These are phyloP conservation scores for Aspergillus ellipticus DNA, from an alignment of 495 filamentous ascomycete genomes.

Conservation along the genomic window DNA sequence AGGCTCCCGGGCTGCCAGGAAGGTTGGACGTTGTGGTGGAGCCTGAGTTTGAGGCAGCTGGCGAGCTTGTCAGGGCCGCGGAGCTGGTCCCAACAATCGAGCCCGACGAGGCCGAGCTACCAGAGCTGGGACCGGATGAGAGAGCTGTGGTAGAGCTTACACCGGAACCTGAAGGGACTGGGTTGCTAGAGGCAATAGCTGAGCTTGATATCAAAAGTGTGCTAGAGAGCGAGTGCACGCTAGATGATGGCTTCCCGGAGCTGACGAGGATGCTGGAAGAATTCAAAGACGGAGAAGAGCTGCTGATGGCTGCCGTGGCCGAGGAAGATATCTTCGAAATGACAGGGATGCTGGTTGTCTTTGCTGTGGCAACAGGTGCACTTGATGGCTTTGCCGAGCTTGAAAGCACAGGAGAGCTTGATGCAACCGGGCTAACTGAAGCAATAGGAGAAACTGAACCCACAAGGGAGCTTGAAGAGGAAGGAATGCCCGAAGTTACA, in stretches of 20 bases:
- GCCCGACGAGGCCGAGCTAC: not conserved
- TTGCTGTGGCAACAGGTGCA: not conserved
- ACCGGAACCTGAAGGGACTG: not conserved
- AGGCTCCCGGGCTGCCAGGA: too few relatives aligned
- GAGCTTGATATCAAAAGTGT: not conserved
- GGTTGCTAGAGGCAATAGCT: not conserved
- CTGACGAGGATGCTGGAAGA: not conserved
- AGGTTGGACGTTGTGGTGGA: not conserved
- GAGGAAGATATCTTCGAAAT: not conserved
- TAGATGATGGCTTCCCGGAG: not conserved
- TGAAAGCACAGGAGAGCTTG: slow-evolving; percentile 4
- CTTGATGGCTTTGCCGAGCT: not conserved
- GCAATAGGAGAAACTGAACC: not conserved
- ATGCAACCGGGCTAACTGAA: too few relatives aligned
- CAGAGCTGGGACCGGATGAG: not conserved
- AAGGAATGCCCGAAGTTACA: not conserved
- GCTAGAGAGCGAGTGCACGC: not conserved
- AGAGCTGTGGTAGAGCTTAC: not conserved
- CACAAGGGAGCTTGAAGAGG: not conserved
- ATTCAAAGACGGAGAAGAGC: not conserved
- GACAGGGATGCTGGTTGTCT: not conserved
- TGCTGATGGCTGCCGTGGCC: not conserved
- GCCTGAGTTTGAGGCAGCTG: not conserved
- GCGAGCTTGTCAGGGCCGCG: not conserved
- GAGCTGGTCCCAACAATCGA: not conserved